These are phyloP conservation scores for Phytophthora agathidicida DNA, from an alignment of 352 stramenopile species.

Conservation along the genomic window DNA sequence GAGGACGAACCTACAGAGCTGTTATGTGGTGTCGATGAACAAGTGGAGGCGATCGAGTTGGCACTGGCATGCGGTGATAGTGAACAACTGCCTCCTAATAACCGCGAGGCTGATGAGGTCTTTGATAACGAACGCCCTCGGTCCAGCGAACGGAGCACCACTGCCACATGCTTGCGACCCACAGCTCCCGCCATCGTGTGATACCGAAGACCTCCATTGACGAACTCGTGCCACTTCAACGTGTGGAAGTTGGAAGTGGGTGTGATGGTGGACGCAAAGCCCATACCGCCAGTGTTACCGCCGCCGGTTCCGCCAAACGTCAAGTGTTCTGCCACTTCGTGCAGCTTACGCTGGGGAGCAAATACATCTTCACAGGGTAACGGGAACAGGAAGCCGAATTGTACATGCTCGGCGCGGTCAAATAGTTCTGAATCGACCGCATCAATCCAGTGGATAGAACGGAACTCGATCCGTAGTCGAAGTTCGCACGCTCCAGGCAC, in stretches of 20 bases:
- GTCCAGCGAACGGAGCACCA: constrained; percentile 53
- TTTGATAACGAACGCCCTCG: constrained; percentile 37
- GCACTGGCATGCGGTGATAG: constrained; percentile 31
- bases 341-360: constrained; percentile 76
- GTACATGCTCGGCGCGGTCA: constrained; percentile 66
- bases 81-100: constrained; percentile 31
- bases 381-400: constrained; percentile 80
- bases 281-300: constrained; percentile 23
- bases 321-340: constrained; percentile 76
- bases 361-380: constrained; percentile 85
- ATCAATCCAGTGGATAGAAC: constrained; percentile 75
- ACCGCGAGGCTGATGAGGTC: constrained; percentile 33
- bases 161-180: constrained; percentile 68
- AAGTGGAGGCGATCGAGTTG: constrained; percentile 34
- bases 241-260: constrained; percentile 77
- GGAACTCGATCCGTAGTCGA: constrained; percentile 69
- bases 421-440: constrained; percentile 62
- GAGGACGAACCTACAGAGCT: constrained; percentile 27
- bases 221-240: constrained; percentile 75
- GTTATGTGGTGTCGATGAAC: constrained; percentile 35
- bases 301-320: constrained; percentile 52
- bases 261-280: constrained; percentile 56
- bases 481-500: constrained; percentile 64
- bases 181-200: constrained; percentile 53
- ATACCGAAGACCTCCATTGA: constrained; percentile 68